Evolutionary conservation across 2,329 filamentous ascomycete genomes (phyloP).

Genomic region (Rutstroemia sydowiana): DNA sequence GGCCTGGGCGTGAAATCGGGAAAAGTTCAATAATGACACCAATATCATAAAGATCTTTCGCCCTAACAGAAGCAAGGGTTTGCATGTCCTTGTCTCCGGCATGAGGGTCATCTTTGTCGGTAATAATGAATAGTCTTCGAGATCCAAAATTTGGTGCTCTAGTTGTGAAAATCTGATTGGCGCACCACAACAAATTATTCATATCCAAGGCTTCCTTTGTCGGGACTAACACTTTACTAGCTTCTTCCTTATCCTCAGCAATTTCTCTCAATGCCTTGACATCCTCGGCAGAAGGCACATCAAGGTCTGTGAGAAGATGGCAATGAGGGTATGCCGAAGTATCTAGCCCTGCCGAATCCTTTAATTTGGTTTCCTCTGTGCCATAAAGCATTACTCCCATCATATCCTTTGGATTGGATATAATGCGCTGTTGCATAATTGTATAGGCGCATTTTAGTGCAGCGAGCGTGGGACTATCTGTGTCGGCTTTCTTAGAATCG

Average conservation of each 20-base stretch:
- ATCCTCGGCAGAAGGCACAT: constrained; percentile 78
- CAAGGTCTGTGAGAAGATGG: constrained; percentile 82
- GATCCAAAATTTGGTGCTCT: constrained; percentile 93
- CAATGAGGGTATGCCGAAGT: constrained; percentile 76
- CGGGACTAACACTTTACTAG: constrained; percentile 60
- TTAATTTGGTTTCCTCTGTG: constrained; percentile 76
- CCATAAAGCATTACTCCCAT: constrained; percentile 92
- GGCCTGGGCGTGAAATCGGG: constrained; percentile 66
- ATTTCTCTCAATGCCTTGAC: constrained; percentile 72
- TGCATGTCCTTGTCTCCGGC: constrained; percentile 62
- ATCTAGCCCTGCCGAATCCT: constrained; percentile 48
- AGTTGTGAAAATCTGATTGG: constrained; percentile 93
- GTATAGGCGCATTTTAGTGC: constrained; percentile 91
- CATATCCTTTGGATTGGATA: constrained; percentile 93
- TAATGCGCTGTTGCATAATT: constrained; percentile 97
- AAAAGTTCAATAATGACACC: constrained; percentile 90
- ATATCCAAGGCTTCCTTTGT: constrained; percentile 67
- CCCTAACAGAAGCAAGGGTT: constrained; percentile 73
- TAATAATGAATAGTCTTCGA: constrained; percentile 87
- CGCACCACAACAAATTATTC: constrained; percentile 86
- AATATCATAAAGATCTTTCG: constrained; percentile 91
- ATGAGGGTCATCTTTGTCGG: constrained; percentile 86
- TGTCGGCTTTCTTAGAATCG: constrained; percentile 67
- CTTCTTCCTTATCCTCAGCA: constrained; percentile 70
- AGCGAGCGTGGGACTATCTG: constrained; percentile 70